Conservation (phyloP, 345 rosid genomes). For the Arabis alpina region DNA sequence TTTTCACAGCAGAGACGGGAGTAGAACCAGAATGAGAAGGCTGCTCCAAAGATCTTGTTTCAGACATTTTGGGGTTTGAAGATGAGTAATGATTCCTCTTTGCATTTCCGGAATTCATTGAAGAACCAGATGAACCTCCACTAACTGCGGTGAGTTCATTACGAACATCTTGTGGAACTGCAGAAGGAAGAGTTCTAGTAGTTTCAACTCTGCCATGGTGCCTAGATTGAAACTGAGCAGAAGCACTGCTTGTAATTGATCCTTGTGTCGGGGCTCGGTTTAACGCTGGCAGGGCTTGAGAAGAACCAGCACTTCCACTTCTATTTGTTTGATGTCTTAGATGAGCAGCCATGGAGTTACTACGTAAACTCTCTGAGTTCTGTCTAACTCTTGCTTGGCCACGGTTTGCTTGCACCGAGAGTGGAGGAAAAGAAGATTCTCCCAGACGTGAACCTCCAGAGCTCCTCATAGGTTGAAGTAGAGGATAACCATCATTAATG, state of each 20-base stretch:
- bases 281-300: conserved; percentile 65
- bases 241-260: conserved; percentile 42
- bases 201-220: conserved; percentile 16
- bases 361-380: conserved; percentile 46
- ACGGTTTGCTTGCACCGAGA: conserved; percentile 42
- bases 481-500: conserved; percentile 46
- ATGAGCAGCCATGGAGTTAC: conserved; percentile 61
- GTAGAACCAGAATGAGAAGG: conserved; percentile 61
- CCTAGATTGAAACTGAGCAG: conserved; percentile 31
- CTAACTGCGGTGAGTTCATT: conserved; percentile 24
- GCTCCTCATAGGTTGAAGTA: conserved; percentile 65
- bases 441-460: conserved; percentile 54
- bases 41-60: conserved; percentile 35
- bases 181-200: conserved; percentile 26
- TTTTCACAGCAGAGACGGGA: conserved; percentile 52
- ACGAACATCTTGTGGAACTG: conserved; percentile 43
- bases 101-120: conserved; percentile 40
- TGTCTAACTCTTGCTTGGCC: conserved; percentile 52
- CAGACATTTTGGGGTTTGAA: conserved; percentile 64
- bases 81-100: conserved; percentile 54
- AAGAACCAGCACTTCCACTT: conserved; percentile 45
- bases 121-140: conserved; percentile 34
- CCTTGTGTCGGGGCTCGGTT: conserved; percentile 40
- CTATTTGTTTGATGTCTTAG: conserved; percentile 54
- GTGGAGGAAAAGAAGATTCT: conserved; percentile 87